Percentiles rank a stretch among this genome's conserved stretches.
Evolutionary conservation across 176 grass and related monocot species (phyloP).

Genomic region (Carex littledalei): DNA sequence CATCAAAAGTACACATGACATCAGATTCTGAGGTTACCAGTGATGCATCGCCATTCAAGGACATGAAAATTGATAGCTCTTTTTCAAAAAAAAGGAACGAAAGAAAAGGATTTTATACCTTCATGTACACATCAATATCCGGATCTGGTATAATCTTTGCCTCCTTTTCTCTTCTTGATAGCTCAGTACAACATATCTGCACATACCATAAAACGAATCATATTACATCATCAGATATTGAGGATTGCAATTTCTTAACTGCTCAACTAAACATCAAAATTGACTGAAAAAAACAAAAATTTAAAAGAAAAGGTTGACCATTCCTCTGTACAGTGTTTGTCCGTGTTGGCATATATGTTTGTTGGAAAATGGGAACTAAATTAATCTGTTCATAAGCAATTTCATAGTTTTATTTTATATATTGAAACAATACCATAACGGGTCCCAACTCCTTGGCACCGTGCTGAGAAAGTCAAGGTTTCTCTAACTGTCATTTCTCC

Average conservation of each 20-base stretch:
- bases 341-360: neutral
- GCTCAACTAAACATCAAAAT: neutral
- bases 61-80: slow-evolving; percentile 1
- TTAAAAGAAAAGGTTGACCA: neutral
- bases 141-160: slow-evolving; percentile 85
- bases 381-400: neutral
- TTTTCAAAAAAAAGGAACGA: neutral
- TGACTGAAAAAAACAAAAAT: neutral
- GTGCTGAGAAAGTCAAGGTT: slow-evolving; percentile 67
- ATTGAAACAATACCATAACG: slow-evolving; percentile 60
- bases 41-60: neutral
- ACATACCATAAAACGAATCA: slow-evolving; percentile 18
- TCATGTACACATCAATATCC: slow-evolving; percentile 94
- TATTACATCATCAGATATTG: neutral
- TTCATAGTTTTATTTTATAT: neutral
- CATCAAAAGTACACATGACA: neutral
- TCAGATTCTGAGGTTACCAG: neutral
- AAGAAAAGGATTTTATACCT: slow-evolving; percentile 30
- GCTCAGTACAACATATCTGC: slow-evolving; percentile 87
- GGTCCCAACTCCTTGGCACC: slow-evolving; percentile 91
- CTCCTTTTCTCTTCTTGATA: slow-evolving; percentile 91
- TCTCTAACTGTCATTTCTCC: slow-evolving; percentile 94
- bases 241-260: too few relatives aligned
- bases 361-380: too few relatives aligned
- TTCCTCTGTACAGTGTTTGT: neutral